A percentile compares a stretch with the other conserved stretches of the same genome.
Evolutionary conservation across 1,284 basidiomycete species (phyloP).

Genomic region (Agaricales sp.): DNA sequence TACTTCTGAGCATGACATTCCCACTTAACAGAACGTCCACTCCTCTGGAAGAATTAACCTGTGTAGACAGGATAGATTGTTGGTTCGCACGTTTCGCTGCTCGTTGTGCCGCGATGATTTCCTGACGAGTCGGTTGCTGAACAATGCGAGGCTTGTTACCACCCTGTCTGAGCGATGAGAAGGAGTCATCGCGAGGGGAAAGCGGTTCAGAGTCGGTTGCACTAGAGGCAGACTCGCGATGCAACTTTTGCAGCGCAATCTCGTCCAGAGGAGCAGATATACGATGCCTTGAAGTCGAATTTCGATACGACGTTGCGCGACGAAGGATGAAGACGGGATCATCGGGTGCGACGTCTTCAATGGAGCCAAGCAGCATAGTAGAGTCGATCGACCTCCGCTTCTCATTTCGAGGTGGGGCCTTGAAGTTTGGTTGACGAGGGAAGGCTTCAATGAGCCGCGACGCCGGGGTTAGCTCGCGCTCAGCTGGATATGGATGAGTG

Average conservation of each 20-base stretch:
- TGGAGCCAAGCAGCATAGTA: conserved; percentile 52
- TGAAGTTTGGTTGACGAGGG: conserved; percentile 63
- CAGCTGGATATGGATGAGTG: conserved; percentile 26
- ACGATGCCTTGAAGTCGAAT: conserved; percentile 52
- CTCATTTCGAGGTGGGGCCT: conserved; percentile 42
- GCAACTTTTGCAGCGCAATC: conserved; percentile 54
- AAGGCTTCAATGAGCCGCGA: conserved; percentile 83
- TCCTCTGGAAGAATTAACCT: conserved; percentile 75
- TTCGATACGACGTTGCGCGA: conserved; percentile 62
- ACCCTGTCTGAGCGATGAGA: conserved; percentile 31
- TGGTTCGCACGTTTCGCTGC: conserved; percentile 79
- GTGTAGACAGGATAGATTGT: conserved; percentile 75
- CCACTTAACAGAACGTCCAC: conserved; percentile 82
- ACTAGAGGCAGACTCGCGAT: conserved; percentile 46
- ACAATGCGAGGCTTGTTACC: conserved; percentile 27
- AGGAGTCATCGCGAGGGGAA: conserved; percentile 8
- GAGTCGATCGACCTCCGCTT: conserved; percentile 89
- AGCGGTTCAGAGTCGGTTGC: conserved; percentile 19
- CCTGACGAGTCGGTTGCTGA: conserved; percentile 59
- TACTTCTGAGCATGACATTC: conserved; percentile 77
- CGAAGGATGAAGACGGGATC: conserved; percentile 89
- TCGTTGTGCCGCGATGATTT: conserved; percentile 89
- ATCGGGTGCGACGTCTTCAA: conserved; percentile 68
- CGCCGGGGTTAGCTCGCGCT: conserved; percentile 66
- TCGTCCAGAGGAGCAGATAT: conserved; percentile 69